Conservation (phyloP, 1,139 yeast species). For the Starmera stellimalicola region DNA sequence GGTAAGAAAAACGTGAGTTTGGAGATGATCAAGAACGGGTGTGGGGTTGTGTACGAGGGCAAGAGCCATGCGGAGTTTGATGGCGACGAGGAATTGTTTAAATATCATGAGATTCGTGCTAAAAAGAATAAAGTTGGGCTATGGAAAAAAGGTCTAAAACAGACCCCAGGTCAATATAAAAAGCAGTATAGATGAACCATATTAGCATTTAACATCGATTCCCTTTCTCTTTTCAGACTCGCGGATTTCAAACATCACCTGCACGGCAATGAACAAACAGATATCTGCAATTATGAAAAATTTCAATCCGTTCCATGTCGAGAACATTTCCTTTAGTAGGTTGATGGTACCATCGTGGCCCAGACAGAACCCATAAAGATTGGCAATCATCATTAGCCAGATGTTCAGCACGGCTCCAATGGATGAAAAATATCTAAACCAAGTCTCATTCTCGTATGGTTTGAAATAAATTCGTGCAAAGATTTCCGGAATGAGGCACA, state of each 20-base stretch:
- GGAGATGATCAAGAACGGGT: constrained; percentile 76
- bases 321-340: constrained; percentile 61
- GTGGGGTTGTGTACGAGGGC: constrained; percentile 84
- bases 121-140: constrained; percentile 51
- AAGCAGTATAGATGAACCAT: constrained; percentile 18
- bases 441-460: constrained; percentile 39
- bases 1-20: constrained; percentile 76
- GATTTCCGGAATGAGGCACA: constrained; percentile 85
- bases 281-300: constrained; percentile 58
- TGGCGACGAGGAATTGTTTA: constrained; percentile 53
- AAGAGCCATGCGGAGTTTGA: constrained; percentile 80
- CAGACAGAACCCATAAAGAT: constrained; percentile 86
- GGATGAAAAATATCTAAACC: constrained; percentile 80
- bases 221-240: constrained; percentile 81
- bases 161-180: constrained; percentile 82
- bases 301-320: constrained; percentile 55
- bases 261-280: constrained; percentile 74
- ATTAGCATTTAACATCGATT: constrained; percentile 66
- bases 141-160: constrained; percentile 52
- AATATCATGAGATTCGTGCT: constrained; percentile 51
- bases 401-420: constrained; percentile 82
- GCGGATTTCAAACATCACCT: constrained; percentile 90
- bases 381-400: constrained; percentile 98
- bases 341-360: constrained; percentile 77
- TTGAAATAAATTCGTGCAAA: constrained; percentile 39